Evolutionary conservation across 768 basidiomycete genomes (phyloP), one percentile per base, ranked within the genome.

Genomic region (Auricularia sp.): DNA sequence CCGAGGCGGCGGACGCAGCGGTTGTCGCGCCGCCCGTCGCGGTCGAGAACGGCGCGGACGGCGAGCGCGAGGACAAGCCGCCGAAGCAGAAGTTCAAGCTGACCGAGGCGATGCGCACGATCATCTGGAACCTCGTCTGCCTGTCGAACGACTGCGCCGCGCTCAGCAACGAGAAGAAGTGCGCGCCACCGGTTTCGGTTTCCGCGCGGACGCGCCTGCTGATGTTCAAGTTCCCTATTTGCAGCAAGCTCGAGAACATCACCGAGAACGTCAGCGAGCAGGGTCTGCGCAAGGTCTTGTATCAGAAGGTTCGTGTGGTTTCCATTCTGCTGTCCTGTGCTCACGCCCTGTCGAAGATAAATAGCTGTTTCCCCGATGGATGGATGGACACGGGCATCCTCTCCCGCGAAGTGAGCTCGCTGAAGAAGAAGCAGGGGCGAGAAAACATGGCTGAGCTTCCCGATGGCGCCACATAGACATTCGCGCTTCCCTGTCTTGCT

Each of bases 361-460:
- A 92, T 0, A 82, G 81, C n/a, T 85, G 84, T 1, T 94, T 90
- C 74, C 92, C 91, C 0, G 79, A 86, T 0, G 89, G 89, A 13
- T 94, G 92, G 92, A 85, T 93, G 77, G 85, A 86, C 35, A 90
- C 89, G 2, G 89, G 90, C 3, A 89, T 91, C 73, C 90, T 94
- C 66, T 92, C 90, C 39, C 81, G 92, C 70, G 92, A 94, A 80
- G 66, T 67, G 63, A 67, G 66, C 59, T 64, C 63, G 66, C 54
- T 67, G 63, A 67, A 67, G 63, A 64, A 64, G 36, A 67, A 67
- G 61, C 29, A 59, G 34, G 56, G 56, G 11, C 29, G 34, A 59
- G 29, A 35, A 24, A 59, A 59, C 56, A 59, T 59, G 56, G 56
- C 56, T 8, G 56, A 59, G 29, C 21, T 51, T 18, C 47, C 47